Evolutionary conservation across 495 filamentous ascomycete genomes (phyloP).

Genomic region (Penicillium verhagenii): DNA sequence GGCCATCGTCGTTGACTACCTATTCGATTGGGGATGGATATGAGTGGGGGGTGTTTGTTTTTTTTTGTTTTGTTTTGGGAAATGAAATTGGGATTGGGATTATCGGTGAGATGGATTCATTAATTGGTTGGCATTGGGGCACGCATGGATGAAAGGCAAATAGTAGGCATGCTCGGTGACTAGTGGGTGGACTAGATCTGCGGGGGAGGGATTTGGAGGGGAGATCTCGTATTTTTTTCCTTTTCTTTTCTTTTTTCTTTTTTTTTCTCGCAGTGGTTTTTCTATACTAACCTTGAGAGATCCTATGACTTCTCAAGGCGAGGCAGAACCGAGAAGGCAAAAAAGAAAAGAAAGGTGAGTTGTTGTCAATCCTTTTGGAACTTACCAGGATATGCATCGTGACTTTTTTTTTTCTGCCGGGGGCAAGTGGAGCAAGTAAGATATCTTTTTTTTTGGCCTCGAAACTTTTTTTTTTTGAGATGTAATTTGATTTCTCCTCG

Average conservation of each 20-base stretch:
- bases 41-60: background rate
- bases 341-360: slow-evolving; percentile 9
- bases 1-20: slow-evolving; percentile 93
- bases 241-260: background rate
- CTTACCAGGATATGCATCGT: slow-evolving; percentile 51
- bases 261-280: background rate
- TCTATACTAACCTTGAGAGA: background rate
- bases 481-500: background rate
- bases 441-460: background rate
- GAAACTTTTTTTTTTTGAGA: too few species aligned
- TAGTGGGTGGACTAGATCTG: background rate
- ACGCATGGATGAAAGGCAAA: too few species aligned
- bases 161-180: too few species aligned
- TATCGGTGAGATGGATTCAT: too few species aligned
- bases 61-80: background rate
- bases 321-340: background rate
- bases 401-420: slow-evolving; percentile 2
- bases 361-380: slow-evolving; percentile 8
- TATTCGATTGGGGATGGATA: slow-evolving; percentile 24
- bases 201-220: background rate
- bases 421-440: background rate
- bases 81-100: too few species aligned
- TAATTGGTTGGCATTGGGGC: too few species aligned
- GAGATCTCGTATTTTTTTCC: too few species aligned
- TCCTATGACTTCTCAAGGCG: background rate